Base-by-base conservation (phyloP, 2,329 filamentous ascomycete species). In the Mycosphaerella arachidis region DNA sequence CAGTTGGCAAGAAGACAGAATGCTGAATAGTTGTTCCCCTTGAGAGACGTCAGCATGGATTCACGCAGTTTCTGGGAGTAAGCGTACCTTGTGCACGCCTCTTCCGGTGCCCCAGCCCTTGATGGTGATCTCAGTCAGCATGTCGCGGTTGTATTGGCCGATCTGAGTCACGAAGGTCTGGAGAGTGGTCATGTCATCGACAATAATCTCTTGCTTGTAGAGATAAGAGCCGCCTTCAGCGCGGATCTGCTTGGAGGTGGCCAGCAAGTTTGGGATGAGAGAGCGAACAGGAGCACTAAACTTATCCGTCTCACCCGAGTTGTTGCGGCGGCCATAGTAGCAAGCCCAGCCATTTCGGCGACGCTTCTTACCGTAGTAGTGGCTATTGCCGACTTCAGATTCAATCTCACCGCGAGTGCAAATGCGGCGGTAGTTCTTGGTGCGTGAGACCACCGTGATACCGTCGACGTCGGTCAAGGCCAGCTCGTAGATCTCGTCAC, bases 401-500 rank as follows among this genome's bases (percentile, higher is more conserved):
- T 46, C 51, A 13, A 67, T 59, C 5, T 31, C 10, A 27, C 62
- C 61, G 27, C 68, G 68, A 5, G 27, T 16, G 13, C 69, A 62
- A 30, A 57, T 61, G 51, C 67, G 67, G 7, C 69, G 68, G 53
- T 64, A 53, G 33, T 52, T 43, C 48, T 66, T 68, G 46, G 58
- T 66, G 48, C 54, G 63, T 12, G 63, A 48, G 13, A 62, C 59
- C 8, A 72, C 51, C 1, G 54, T 55, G 31, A 71, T 46, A 16
- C 63, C 65, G 29, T 60, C 50, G 3, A 54, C 53, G 30, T 72
- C 69, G 1, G 62, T 64, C 27, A 71, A 57, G 30, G 66, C 67
- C 5, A 68, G 60, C 50, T 70, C 68, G 62, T 71, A 72, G 57
- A 72, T 70, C 33, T 63, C 58, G 35, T 72, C 67, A 2, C 70